Conservation (phyloP, 495 filamentous ascomycete species). For the Penicillium ucsense region DNA sequence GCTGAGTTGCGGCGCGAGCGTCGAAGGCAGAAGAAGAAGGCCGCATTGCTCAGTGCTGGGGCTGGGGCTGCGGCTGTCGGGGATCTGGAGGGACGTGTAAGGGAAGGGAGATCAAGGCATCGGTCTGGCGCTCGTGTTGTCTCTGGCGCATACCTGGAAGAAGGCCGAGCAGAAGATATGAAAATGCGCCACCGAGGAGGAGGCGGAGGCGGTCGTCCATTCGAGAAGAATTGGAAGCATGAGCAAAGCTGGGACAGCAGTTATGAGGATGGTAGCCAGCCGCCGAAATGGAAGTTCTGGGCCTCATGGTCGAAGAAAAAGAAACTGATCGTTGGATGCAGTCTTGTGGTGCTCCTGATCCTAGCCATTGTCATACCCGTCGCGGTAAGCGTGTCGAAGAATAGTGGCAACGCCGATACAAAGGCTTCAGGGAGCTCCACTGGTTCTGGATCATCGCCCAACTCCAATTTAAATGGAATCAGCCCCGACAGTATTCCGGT, state of each 20-base stretch:
- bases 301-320: conserved; percentile 24
- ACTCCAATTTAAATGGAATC: conserved; percentile 48
- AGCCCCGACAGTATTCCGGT: conserved; percentile 54
- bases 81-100: conserved; percentile 15
- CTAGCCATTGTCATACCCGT: conserved; percentile 66
- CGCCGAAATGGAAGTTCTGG: conserved; percentile 26
- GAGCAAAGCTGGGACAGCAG: conserved; percentile 28
- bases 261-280: conserved; percentile 9
- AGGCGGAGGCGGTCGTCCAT: conserved; percentile 18
- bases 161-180: conserved; percentile 40
- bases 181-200: conserved; percentile 31
- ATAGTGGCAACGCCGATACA: conserved; percentile 32
- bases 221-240: conserved; percentile 19
- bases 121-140: conserved; percentile 49
- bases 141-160: conserved; percentile 60
- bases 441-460: conserved; percentile 32
- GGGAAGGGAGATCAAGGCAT: conserved; percentile 22
- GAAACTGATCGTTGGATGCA: conserved; percentile 23
- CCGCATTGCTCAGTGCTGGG: conserved; percentile 18
- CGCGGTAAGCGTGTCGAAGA: conserved; percentile 62
- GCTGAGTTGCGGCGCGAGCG: conserved; percentile 29
- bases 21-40: conserved; percentile 23
- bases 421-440: conserved; percentile 14
- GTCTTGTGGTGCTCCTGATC: conserved; percentile 44
- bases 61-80: conserved; percentile 13